Evolutionary conservation across 768 basidiomycete species (phyloP).

Genomic region (Mycena chlorophos): DNA sequence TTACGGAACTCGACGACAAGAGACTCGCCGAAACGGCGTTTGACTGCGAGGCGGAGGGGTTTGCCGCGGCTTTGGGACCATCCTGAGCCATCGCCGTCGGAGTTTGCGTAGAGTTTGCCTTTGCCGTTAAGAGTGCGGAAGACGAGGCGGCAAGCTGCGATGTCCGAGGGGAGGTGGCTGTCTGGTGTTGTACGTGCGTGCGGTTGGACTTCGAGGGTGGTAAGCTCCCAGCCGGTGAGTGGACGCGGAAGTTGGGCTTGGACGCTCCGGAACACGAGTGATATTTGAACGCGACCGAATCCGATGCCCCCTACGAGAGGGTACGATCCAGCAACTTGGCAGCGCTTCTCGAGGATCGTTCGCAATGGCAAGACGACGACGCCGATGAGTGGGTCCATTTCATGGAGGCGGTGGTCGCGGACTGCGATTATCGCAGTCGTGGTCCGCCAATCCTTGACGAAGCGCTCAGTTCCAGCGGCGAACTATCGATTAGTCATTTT

Average conservation of each 20-base stretch:
- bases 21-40: slow-evolving; percentile 41
- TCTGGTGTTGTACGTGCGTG: slow-evolving; percentile 33
- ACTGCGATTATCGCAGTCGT: slow-evolving; percentile 66
- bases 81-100: slow-evolving; percentile 27
- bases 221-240: slow-evolving; percentile 68
- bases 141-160: slow-evolving; percentile 41
- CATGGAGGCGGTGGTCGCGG: slow-evolving; percentile 57
- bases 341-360: slow-evolving; percentile 49
- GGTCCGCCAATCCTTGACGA: slow-evolving; percentile 61
- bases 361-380: slow-evolving; percentile 57
- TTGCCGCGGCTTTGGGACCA: slow-evolving; percentile 34
- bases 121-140: slow-evolving; percentile 40
- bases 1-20: slow-evolving; percentile 40
- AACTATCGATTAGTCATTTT: slow-evolving; percentile 35
- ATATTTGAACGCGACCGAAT: slow-evolving; percentile 61
- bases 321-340: slow-evolving; percentile 57
- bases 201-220: slow-evolving; percentile 56
- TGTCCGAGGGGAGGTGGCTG: slow-evolving; percentile 32
- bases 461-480: slow-evolving; percentile 67
- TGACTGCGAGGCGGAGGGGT: slow-evolving; percentile 40
- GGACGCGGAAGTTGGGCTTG: slow-evolving; percentile 56
- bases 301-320: slow-evolving; percentile 73
- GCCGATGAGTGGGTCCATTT: slow-evolving; percentile 68
- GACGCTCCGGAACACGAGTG: slow-evolving; percentile 67
- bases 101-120: slow-evolving; percentile 35